Evolutionary conservation across 345 rosid genomes (phyloP).

Genomic region (Excoecaria cochinchinensis): DNA sequence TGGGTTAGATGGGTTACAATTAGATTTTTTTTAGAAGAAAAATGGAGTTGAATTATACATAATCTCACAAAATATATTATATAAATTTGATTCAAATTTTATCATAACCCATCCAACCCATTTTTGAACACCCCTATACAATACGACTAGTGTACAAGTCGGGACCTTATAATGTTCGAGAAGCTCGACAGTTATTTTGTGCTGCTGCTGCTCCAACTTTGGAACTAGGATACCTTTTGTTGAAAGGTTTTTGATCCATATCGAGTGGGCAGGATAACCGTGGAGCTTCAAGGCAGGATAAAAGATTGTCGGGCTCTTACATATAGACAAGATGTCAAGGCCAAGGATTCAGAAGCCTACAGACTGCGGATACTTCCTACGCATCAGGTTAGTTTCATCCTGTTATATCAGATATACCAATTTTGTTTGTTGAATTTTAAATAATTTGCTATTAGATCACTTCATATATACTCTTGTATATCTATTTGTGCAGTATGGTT

Average conservation of each 20-base stretch:
- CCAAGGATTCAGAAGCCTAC: conserved; percentile 63
- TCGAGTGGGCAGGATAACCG: conserved; percentile 81
- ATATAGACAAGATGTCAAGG: conserved; percentile 84
- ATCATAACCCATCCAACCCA: too few relatives aligned
- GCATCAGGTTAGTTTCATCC: conserved; percentile 54
- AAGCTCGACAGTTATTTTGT: too few relatives aligned
- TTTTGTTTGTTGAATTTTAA: not conserved
- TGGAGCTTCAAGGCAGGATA: conserved; percentile 83
- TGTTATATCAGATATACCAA: not conserved
- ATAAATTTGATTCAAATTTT: too few relatives aligned
- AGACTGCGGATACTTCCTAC: conserved; percentile 74
- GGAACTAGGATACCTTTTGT: too few relatives aligned
- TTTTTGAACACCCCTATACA: too few relatives aligned
- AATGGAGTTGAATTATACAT: too few relatives aligned
- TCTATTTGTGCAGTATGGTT: conserved; percentile 71
- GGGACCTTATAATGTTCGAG: too few relatives aligned
- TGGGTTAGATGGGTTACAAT: too few relatives aligned
- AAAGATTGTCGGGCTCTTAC: conserved; percentile 81
- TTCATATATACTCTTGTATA: not conserved
- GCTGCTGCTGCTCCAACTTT: too few relatives aligned
- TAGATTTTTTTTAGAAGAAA: too few relatives aligned
- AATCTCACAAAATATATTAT: too few relatives aligned
- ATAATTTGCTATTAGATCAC: not conserved
- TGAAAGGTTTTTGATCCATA: conserved; percentile 79
- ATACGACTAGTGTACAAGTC: too few relatives aligned